Evolutionary conservation across 2,329 filamentous ascomycete species (phyloP), one percentile per base, ranked within the genome.

Genomic region (Fusarium verrucosum): DNA sequence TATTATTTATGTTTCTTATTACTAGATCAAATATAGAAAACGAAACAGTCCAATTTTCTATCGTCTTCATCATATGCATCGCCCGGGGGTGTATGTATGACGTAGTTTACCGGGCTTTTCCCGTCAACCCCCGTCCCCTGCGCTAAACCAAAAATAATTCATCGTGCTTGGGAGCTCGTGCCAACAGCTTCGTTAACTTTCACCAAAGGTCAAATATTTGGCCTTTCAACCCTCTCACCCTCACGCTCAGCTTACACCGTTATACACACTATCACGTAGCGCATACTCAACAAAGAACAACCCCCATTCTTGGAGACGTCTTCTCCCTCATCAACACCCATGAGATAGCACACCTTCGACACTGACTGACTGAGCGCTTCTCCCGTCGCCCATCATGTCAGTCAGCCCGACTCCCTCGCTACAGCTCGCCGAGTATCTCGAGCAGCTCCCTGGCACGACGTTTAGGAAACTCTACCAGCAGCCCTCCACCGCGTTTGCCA

Each of bases 381-480:
- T 51, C 56, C 49, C 60, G 66, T 72, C 62, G 68, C 70, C 73
- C 74, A 77, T 62, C 53, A 83, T 84, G 82, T 81, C 82, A 71
- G 76, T 76, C 75, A 78, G 74, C 68, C 74, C 77, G 32, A 66
- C 75, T 65, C 82, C 82, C 58, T 84, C 85, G 62, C 81, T 87
- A 61, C 83, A 86, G 65, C 85, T 89, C 58, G 91, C 94, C 75
- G 94, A 97, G 75, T 98, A 97, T 79, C 89, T 98, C 76, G 94
- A 98, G 84, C 88, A 89, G 76, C 89, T 96, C 73, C 92, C 92
- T 45, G 92, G 94, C 65, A 92, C 91, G 37, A 96, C 92, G 32
- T 97, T 98, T 78, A 87, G 88, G 75, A 91, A 92, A 77, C 85
- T 99, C 41, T 99, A 99, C 83, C 91, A 94, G 80, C 94, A 97